Evolutionary conservation across 139 green algal species (phyloP), one percentile per base, ranked within the genome.

Genomic region (Penium margaritaceum): DNA sequence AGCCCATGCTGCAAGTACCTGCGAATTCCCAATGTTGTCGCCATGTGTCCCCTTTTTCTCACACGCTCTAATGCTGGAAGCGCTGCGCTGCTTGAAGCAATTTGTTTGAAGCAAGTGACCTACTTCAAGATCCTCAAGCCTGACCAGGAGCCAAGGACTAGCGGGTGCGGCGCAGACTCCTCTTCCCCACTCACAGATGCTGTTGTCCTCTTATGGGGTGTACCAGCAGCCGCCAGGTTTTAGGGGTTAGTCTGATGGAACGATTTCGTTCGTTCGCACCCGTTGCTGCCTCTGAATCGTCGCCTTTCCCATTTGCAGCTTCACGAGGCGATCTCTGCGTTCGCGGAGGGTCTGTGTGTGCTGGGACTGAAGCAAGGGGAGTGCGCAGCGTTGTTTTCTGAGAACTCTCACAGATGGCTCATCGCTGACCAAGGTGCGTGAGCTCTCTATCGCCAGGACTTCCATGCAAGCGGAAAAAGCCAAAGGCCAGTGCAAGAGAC

Each of bases 331-430:
- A 82, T 82, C n/a, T 7, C 32, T n/a, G 69, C 80, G 7, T 82
- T 82, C 74, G 70, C 32, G 3, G 54, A 74, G 30, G 75, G 75
- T 32, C 36, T 82, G 47, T 54, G 69, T 19, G 51, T 77, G 7
- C 66, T 55, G 32, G 75, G 75, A 39, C 19, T 82, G n/a, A 24
- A 71, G 30, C 58, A 53, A 44, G 75, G 75, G n/a, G 33, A 82
- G 14, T 47, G 30, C 62, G 86, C 95, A 29, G 80, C 76, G 0
- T 76, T 97, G 1, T 96, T 96, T 81, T 81, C 83, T 30, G 91
- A 96, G 74, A 94, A 91, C 73, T 85, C 72, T 12, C 51, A 75
- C 21, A 79, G 89, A 5, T 96, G 91, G 91, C 76, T 96, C 32
- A 75, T 96, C 24, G 89, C 89, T 0, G 91, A 96, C 74, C 90